These are phyloP conservation scores for Mycena polygramma DNA, from an alignment of 768 basidiomycete genomes.

Conservation along the genomic window DNA sequence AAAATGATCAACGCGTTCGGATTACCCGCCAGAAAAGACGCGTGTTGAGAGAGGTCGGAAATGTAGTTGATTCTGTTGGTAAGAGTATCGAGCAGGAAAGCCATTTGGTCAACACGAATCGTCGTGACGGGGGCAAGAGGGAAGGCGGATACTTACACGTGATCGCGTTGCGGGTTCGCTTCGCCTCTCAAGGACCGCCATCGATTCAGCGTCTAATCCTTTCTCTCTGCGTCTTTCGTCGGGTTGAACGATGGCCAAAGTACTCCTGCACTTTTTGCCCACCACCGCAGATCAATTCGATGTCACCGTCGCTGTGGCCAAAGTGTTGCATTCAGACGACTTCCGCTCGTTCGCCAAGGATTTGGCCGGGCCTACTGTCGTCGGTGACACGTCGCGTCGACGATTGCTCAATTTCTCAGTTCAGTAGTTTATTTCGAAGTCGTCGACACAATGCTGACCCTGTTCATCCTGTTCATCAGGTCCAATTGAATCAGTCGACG, in stretches of 20 bases:
- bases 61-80: not conserved
- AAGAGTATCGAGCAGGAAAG: not conserved
- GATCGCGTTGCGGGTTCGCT: constrained; percentile 1
- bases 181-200: not conserved
- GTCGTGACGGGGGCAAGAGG: not conserved
- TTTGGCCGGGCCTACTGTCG: constrained; percentile 10
- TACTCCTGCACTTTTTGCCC: constrained; percentile 54
- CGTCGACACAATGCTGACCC: not conserved
- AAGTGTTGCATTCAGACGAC: constrained; percentile 68
- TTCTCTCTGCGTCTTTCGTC: not conserved
- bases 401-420: constrained; percentile 72
- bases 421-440: not conserved
- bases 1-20: constrained; percentile 1
- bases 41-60: constrained; percentile 3
- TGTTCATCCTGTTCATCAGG: not conserved
- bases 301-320: constrained; percentile 67
- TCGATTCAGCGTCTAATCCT: constrained; percentile 3
- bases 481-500: constrained; percentile 49
- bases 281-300: constrained; percentile 63
- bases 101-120: not conserved
- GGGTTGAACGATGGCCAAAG: constrained; percentile 47
- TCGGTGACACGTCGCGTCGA: constrained; percentile 43
- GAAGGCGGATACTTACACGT: not conserved
- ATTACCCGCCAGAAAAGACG: not conserved
- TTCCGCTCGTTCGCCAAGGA: constrained; percentile 47